Base-by-base conservation (phyloP, 1,284 basidiomycete species). In the Irpex lacteus region DNA sequence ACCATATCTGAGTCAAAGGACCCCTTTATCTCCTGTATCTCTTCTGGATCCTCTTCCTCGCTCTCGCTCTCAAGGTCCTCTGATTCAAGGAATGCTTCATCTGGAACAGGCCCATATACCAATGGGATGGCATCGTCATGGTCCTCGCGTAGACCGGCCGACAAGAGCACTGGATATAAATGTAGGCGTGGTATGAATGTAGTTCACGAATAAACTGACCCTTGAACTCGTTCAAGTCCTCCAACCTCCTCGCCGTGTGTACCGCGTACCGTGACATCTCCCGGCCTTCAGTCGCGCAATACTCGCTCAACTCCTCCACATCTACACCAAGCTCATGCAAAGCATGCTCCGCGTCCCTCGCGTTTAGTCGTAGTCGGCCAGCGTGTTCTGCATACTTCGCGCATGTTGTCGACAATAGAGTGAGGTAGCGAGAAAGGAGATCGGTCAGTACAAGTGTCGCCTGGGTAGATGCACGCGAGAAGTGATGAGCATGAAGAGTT, bases 341-440 rank as follows among this genome's bases (percentile, higher is more conserved):
- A 2, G 88, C 89, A n/a, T 78, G 78, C 1, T 87, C 68, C 5
- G 86, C 84, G 75, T 93, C 91, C 59, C 77, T 75, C 1, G 81
- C 74, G 8, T 82, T 84, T 5, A 90, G 71, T 32, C 75, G 76
- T 5, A 81, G 80, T 59, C 91, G 77, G 11, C 89, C 90, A 5
- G 90, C 82, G 69, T 91, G 89, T 65, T 89, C 82, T 0, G 91
- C 87, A 70, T 90, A 90, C 70, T 84, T 85, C 21, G 86, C 85
- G 70, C 86, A 88, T 11, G 89, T 85, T 1, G 82, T 77, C 1
- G 88, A 78, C 13, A 92, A 77, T 32, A 91, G 79, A 13, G 82
- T 69, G 61, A 92, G 77, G 73, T 92, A 93, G 61, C 89, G 85
- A 52, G 88, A 81, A 66, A 93, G 81, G 67, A 92, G 78, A 74